Percentiles rank a stretch among this genome's conserved stretches.
Evolutionary conservation across 2,329 filamentous ascomycete species (phyloP).

Genomic region (Apiospora sp.): DNA sequence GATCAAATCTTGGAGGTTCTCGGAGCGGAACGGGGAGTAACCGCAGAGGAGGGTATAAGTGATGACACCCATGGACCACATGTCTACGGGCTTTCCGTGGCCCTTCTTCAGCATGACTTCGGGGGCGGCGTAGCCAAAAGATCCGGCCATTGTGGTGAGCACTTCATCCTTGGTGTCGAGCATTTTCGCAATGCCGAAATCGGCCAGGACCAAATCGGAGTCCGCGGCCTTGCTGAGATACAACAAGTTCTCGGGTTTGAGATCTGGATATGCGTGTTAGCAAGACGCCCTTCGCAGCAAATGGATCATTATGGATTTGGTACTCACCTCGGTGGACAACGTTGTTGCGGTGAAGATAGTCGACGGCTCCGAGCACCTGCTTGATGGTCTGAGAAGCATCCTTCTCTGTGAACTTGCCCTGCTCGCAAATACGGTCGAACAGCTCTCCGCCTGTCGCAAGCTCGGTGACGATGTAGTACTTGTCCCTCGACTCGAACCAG

Average conservation of each 20-base stretch:
- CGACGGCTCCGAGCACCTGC: constrained; percentile 90
- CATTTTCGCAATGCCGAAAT: constrained; percentile 99
- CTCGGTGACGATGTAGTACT: constrained; percentile 99
- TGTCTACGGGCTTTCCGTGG: constrained; percentile 97
- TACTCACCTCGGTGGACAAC: constrained; percentile 89
- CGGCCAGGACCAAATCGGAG: constrained; percentile 90
- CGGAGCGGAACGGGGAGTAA: constrained; percentile 96
- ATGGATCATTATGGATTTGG: background rate
- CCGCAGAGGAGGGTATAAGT: constrained; percentile 98
- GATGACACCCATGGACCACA: constrained; percentile 99
- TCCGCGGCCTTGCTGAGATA: constrained; percentile 82
- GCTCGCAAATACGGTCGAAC: constrained; percentile 97
- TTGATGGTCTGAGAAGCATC: constrained; percentile 95
- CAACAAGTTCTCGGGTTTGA: constrained; percentile 97
- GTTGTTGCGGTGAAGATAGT: constrained; percentile 93
- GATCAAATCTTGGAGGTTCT: constrained; percentile 91
- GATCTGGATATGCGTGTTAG: constrained; percentile 65
- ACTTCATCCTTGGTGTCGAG: constrained; percentile 90
- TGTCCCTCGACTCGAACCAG: constrained; percentile 99
- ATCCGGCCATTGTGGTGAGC: constrained; percentile 97
- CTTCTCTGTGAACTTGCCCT: constrained; percentile 98
- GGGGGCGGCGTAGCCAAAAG: constrained; percentile 95
- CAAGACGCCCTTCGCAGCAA: background rate
- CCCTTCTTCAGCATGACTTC: constrained; percentile 98
- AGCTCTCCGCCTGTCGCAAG: constrained; percentile 94